phyloP scores from a whole-genome alignment of 78 protist species.

The Guillardia theta region DNA sequence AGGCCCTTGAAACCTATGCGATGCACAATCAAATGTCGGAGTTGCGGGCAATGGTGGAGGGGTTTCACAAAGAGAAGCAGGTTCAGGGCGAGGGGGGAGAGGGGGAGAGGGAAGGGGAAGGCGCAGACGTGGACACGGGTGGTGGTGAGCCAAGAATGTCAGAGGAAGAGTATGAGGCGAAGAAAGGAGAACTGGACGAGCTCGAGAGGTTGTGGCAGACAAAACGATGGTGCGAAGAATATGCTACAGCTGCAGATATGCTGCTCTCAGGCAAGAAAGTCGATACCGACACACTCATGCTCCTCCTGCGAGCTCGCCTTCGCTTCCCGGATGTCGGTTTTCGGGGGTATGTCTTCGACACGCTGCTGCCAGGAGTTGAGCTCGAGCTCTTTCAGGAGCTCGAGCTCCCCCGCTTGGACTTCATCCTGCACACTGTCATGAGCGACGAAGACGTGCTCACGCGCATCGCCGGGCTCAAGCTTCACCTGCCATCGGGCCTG shows the following conservation, averaged over 20 bases:
- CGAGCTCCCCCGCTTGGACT: not conserved
- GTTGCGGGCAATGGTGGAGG: not conserved
- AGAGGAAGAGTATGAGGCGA: not conserved
- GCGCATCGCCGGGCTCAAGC: not conserved
- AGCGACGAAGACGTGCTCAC: not conserved
- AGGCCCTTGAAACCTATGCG: not conserved
- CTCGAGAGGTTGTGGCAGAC: not conserved
- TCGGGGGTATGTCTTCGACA: not conserved
- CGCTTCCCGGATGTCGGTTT: not conserved
- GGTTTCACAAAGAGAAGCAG: not conserved
- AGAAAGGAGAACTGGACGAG: not conserved
- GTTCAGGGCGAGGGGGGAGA: not conserved
- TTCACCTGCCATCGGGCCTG: not conserved
- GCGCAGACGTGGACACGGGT: not conserved
- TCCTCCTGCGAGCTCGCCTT: not conserved
- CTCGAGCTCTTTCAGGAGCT: not conserved
- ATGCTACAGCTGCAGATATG: not conserved
- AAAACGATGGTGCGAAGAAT: not conserved
- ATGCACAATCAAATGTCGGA: not conserved
- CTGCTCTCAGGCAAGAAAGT: not conserved
- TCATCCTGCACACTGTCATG: not conserved
- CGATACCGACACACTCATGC: not conserved
- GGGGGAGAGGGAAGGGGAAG: not conserved
- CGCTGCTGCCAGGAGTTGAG: not conserved
- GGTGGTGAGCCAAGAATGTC: not conserved